A percentile compares a stretch with the other conserved stretches of the same genome.
phyloP scores from a whole-genome alignment of 139 green algal species.

The Coccomyxa sp. region DNA sequence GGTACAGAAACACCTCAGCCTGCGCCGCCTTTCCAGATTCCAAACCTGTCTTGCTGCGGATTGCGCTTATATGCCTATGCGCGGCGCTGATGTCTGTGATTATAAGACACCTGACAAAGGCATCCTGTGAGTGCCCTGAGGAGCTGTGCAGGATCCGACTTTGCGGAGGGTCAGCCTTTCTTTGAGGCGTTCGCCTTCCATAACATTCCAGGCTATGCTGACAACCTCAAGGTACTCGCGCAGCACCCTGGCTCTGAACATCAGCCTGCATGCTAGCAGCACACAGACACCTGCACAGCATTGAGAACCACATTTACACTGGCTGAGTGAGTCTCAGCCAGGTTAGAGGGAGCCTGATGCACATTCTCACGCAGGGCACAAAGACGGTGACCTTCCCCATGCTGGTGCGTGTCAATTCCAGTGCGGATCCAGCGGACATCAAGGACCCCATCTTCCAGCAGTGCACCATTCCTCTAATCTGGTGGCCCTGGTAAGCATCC shows the following conservation, averaged over 20 bases:
- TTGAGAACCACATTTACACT: too few species aligned
- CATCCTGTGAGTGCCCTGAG: too few species aligned
- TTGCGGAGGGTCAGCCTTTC: neutral
- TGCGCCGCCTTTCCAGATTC: too few species aligned
- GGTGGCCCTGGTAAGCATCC: neutral
- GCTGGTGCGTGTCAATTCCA: conserved; percentile 2
- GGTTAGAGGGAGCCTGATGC: neutral
- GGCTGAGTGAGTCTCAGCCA: neutral
- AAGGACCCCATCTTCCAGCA: conserved; percentile 7
- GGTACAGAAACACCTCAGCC: too few species aligned
- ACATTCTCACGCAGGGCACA: neutral
- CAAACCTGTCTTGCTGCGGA: too few species aligned
- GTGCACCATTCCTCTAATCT: conserved; percentile 10
- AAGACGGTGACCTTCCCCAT: neutral
- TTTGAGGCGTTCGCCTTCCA: neutral
- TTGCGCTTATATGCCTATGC: too few species aligned
- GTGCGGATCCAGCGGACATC: conserved; percentile 7
- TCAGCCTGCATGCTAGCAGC: neutral
- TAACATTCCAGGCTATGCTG: neutral
- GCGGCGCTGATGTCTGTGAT: too few species aligned
- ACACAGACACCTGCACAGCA: too few species aligned
- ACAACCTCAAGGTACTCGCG: neutral
- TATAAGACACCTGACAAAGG: too few species aligned
- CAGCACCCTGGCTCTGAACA: neutral
- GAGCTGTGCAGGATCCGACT: too few species aligned